Conservation (phyloP, 139 green algal species). For the Chlamydomonas sp. region DNA sequence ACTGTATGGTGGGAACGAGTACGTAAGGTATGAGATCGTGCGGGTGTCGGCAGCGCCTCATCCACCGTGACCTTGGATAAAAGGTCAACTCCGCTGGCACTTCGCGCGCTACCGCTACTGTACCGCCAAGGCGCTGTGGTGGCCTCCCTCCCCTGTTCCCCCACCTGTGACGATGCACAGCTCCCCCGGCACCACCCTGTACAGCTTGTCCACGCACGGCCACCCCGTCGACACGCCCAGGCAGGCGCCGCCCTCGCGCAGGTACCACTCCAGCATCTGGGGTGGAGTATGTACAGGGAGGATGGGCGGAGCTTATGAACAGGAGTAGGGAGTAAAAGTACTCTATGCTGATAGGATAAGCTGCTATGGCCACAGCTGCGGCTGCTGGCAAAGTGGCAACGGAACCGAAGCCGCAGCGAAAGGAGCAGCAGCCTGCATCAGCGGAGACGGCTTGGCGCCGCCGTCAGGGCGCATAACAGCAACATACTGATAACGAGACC, state of each 20-base stretch:
- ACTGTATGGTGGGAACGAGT: too few relatives aligned
- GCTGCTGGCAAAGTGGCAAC: not conserved
- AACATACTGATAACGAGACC: not conserved
- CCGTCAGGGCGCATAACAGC: not conserved
- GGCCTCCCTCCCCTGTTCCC: not conserved
- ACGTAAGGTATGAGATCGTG: too few relatives aligned
- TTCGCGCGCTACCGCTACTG: not conserved
- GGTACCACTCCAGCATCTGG: slow-evolving; percentile 70
- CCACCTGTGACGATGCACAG: slow-evolving; percentile 91
- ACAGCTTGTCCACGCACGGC: slow-evolving; percentile 80
- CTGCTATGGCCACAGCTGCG: not conserved
- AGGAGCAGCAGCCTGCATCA: not conserved
- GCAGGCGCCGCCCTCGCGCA: slow-evolving; percentile 27
- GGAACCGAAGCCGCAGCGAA: not conserved
- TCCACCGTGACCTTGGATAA: not conserved
- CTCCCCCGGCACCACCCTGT: slow-evolving; percentile 87
- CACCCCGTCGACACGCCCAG: slow-evolving; percentile 83
- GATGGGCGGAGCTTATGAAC: not conserved
- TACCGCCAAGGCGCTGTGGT: not conserved
- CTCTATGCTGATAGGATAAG: not conserved
- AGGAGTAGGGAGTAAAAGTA: not conserved
- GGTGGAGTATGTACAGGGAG: too few relatives aligned
- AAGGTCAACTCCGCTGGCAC: not conserved
- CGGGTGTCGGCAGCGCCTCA: too few relatives aligned
- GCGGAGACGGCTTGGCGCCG: not conserved